Evolutionary conservation across 2,329 filamentous ascomycete genomes (phyloP).

Genomic region (Diaporthe destruens): DNA sequence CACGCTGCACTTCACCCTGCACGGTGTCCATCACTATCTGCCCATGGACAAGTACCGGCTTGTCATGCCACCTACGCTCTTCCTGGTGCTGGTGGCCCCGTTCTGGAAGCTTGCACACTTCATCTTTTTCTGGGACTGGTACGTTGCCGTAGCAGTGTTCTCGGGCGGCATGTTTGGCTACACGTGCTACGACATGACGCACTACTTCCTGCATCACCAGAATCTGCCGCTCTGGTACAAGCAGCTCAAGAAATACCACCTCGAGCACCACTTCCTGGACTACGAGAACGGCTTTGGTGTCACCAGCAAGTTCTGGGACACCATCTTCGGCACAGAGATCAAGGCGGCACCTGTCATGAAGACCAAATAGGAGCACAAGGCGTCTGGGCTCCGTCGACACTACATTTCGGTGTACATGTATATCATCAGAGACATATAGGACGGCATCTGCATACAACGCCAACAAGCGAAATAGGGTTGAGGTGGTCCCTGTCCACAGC

Average conservation of each 20-base stretch:
- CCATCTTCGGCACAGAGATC: conserved; percentile 90
- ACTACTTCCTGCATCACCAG: conserved; percentile 98
- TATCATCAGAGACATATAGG: conserved; percentile 28
- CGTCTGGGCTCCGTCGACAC: conserved; percentile 3
- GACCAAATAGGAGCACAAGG: conserved; percentile 47
- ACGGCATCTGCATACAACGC: background rate
- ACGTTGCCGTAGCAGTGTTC: conserved; percentile 81
- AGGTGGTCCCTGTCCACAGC: conserved; percentile 1
- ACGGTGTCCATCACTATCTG: conserved; percentile 97
- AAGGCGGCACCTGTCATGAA: conserved; percentile 50
- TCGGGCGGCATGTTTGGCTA: conserved; percentile 96
- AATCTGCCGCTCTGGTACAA: conserved; percentile 92
- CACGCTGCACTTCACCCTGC: conserved; percentile 91
- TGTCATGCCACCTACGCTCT: conserved; percentile 95
- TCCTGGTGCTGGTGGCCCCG: conserved; percentile 83
- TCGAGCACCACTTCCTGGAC: conserved; percentile 97
- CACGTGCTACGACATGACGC: conserved; percentile 95
- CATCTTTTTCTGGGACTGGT: conserved; percentile 88
- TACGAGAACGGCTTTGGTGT: conserved; percentile 98
- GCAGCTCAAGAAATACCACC: conserved; percentile 95
- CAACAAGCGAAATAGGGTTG: conserved; percentile 5
- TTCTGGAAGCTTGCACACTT: conserved; percentile 93
- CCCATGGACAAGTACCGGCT: conserved; percentile 99
- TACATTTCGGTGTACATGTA: conserved; percentile 39
- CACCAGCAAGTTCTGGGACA: conserved; percentile 96